A percentile compares a stretch with the other conserved stretches of the same genome.
These are phyloP conservation scores for Podospora tetraspora DNA, from an alignment of 495 filamentous ascomycete genomes.

Conservation along the genomic window DNA sequence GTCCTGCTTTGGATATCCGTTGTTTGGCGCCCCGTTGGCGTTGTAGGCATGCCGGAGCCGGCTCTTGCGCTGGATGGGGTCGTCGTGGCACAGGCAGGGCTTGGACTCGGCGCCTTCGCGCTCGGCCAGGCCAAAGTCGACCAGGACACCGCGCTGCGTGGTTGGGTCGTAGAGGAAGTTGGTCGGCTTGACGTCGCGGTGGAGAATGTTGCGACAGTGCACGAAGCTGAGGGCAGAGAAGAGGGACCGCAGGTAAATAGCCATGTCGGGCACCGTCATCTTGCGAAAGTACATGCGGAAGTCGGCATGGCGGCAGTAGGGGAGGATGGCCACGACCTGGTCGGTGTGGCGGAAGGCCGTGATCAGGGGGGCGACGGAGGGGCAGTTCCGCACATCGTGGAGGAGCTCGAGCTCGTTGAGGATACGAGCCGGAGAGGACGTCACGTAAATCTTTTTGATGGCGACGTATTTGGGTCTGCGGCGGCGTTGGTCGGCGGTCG, in stretches of 20 bases:
- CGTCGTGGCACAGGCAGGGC: slow-evolving; percentile 64
- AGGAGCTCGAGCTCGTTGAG: slow-evolving; percentile 95
- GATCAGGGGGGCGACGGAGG: slow-evolving; percentile 87
- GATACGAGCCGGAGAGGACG: slow-evolving; percentile 85
- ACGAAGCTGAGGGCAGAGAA: slow-evolving; percentile 80
- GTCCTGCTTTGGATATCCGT: slow-evolving; percentile 80
- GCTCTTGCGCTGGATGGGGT: slow-evolving; percentile 31
- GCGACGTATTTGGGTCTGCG: slow-evolving; percentile 73
- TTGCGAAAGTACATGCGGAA: slow-evolving; percentile 92
- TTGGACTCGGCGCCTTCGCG: slow-evolving; percentile 67
- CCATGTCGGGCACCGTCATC: slow-evolving; percentile 78
- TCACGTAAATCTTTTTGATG: slow-evolving; percentile 99
- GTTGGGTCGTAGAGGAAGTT: slow-evolving; percentile 95
- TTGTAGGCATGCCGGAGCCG: slow-evolving; percentile 39
- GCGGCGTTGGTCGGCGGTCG: slow-evolving; percentile 23
- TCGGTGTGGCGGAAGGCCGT: slow-evolving; percentile 91
- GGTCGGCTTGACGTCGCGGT: slow-evolving; percentile 98
- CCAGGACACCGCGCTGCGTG: slow-evolving; percentile 76
- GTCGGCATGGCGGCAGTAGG: slow-evolving; percentile 92
- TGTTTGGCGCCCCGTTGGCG: slow-evolving; percentile 44
- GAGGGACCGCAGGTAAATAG: slow-evolving; percentile 81
- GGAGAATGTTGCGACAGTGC: slow-evolving; percentile 76
- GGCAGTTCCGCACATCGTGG: slow-evolving; percentile 78
- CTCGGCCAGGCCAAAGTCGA: slow-evolving; percentile 95
- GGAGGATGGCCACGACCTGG: slow-evolving; percentile 90